A percentile compares a stretch with the other conserved stretches of the same genome.
phyloP scores from a whole-genome alignment of 495 filamentous ascomycete species.

The Letharia lupina region DNA sequence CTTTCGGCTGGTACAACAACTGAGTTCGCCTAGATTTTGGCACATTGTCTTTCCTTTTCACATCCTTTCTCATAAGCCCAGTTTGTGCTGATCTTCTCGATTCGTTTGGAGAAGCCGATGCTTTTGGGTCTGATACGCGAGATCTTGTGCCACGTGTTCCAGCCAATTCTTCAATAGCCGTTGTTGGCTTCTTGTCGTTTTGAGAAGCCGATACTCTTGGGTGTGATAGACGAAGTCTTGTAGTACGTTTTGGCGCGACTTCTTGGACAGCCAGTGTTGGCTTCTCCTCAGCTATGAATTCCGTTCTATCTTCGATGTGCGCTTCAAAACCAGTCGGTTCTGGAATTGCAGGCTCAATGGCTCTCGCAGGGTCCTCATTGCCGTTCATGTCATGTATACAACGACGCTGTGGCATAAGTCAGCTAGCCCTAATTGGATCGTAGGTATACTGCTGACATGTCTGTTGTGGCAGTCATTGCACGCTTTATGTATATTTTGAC shows the following conservation, averaged over 20 bases:
- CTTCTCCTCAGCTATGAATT: background rate
- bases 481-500: background rate
- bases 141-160: background rate
- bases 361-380: background rate
- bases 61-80: background rate
- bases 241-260: background rate
- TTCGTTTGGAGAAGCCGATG: background rate
- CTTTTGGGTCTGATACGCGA: background rate
- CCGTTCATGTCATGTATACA: background rate
- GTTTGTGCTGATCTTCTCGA: background rate
- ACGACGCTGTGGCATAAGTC: background rate
- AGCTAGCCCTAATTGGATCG: background rate
- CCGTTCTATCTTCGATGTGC: background rate
- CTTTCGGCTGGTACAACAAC: background rate
- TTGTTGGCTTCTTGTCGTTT: background rate
- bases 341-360: background rate
- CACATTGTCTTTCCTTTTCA: background rate
- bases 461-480: background rate
- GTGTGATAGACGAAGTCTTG: background rate
- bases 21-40: background rate
- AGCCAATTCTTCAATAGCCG: background rate
- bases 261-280: background rate
- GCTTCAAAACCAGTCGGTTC: background rate
- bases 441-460: background rate
- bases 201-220: background rate